phyloP scores from a whole-genome alignment of 2,329 filamentous ascomycete genomes.

The Trichothecium roseum region DNA sequence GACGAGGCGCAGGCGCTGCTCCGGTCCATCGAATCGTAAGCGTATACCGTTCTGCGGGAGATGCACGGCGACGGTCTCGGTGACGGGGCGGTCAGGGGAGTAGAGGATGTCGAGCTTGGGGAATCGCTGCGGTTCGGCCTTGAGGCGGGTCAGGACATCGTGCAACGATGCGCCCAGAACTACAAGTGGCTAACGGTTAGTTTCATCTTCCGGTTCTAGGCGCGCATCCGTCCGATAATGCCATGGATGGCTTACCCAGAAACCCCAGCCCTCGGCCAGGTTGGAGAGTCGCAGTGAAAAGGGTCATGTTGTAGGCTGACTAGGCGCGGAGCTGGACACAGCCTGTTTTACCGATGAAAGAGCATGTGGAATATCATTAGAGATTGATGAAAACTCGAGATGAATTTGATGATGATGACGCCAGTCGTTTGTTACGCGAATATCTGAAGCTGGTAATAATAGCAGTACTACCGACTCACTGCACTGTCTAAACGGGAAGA shows the following conservation, averaged over 20 bases:
- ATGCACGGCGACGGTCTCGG: slow-evolving; percentile 61
- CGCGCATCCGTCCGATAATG: too few species aligned
- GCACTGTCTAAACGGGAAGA: not conserved
- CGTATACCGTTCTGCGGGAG: slow-evolving; percentile 82
- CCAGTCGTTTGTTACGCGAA: too few species aligned
- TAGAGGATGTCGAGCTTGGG: slow-evolving; percentile 76
- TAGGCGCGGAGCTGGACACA: too few species aligned
- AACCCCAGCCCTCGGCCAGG: slow-evolving; percentile 59
- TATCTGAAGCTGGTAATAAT: too few species aligned
- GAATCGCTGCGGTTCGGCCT: slow-evolving; percentile 75
- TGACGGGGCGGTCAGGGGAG: slow-evolving; percentile 63
- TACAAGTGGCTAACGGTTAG: slow-evolving; percentile 29
- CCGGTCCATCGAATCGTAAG: slow-evolving; percentile 84
- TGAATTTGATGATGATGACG: too few species aligned
- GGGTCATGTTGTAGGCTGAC: slow-evolving; percentile 23
- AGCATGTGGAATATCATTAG: too few species aligned
- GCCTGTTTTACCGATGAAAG: too few species aligned
- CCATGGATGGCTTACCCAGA: slow-evolving; percentile 24
- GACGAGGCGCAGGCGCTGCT: slow-evolving; percentile 83
- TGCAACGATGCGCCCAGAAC: slow-evolving; percentile 86
- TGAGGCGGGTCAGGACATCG: slow-evolving; percentile 77
- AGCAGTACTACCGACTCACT: too few species aligned
- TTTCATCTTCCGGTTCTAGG: not conserved
- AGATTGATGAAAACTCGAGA: too few species aligned
- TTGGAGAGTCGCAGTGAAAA: slow-evolving; percentile 52